These are phyloP conservation scores for Gynochthodes officinalis DNA, from an alignment of 257 asterid genomes.

Conservation along the genomic window DNA sequence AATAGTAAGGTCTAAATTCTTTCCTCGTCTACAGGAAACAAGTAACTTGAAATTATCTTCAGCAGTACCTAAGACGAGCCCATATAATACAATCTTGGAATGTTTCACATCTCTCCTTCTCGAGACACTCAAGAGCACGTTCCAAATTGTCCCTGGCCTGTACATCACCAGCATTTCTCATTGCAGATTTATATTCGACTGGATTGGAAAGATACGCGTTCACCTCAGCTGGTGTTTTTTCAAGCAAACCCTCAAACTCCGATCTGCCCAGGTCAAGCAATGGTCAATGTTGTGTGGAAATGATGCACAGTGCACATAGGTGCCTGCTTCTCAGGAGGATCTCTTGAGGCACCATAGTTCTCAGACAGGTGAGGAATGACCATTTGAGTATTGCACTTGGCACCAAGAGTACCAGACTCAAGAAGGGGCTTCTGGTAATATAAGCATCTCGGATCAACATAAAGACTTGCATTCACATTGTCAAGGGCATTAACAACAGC, in stretches of 20 bases:
- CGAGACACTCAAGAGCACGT: constrained; percentile 76
- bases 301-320: constrained; percentile 97
- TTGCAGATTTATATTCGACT: constrained; percentile 58
- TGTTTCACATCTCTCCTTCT: constrained; percentile 65
- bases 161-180: constrained; percentile 88
- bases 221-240: constrained; percentile 88
- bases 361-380: constrained; percentile 93
- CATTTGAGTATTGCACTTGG: constrained; percentile 93
- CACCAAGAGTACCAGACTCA: constrained; percentile 97
- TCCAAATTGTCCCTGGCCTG: constrained; percentile 91
- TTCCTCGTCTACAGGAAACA: neutral
- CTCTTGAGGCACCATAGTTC: constrained; percentile 92
- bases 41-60: constrained; percentile 3
- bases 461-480: constrained; percentile 90
- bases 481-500: constrained; percentile 87
- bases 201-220: constrained; percentile 77
- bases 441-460: constrained; percentile 92
- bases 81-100: constrained; percentile 79
- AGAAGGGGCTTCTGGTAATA: constrained; percentile 93
- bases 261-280: constrained; percentile 98
- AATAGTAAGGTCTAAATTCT: neutral
- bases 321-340: constrained; percentile 96
- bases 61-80: constrained; percentile 75
- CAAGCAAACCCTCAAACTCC: constrained; percentile 92
- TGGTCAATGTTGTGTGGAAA: constrained; percentile 94